Base-by-base conservation (phyloP, 345 rosid species). In the Reutealis trisperma region DNA sequence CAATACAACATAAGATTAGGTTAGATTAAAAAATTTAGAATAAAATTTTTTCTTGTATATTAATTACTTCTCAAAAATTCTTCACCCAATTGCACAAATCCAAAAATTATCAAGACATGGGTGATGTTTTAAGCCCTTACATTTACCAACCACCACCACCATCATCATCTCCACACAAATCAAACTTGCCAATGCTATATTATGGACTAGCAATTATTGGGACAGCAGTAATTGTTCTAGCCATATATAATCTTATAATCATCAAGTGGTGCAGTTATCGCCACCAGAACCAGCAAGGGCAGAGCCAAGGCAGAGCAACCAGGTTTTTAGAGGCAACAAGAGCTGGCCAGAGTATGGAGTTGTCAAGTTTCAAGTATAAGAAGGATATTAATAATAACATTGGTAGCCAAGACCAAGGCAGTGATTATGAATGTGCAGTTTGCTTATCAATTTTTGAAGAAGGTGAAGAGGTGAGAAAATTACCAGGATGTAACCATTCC, bases 171-270 rank as follows among this genome's bases (percentile, higher is more conserved):
- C 75, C 68, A 2, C 42, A 58, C 0, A 84, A 73, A 47, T 67
- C 83, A 22, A 79, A 77, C 71, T 21, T 85, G 73, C 81, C 87
- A 67, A 87, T 85, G 87, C 75, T 87, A 12, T 90, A 88, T 55
- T 87, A 87, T 21, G 87, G 89, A 70, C 84, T 90, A 0, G 73
- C 65, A 12, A 84, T 84, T 27, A 83, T 81, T 22, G 87, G 85
- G 27, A 59, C 85, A 8, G 83, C 87, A 0, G 89, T 80, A 5
- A 1, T 81, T 11, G 75, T 77, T 5, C 76, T 86, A 1, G 83
- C 80, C 62, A 2, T 77, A 3, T 86, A 84, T 78, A 86, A 83
- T 74, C 69, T 86, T 45, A 58, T 83, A 70, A 57, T 84, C 70
- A 77, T 84, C 83, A 80, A 41, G 77, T 84, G 82, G 74, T 75